Evolutionary conservation across 1,139 yeast genomes (phyloP), one percentile per base, ranked within the genome.

Genomic region (Protomyces macrosporus): DNA sequence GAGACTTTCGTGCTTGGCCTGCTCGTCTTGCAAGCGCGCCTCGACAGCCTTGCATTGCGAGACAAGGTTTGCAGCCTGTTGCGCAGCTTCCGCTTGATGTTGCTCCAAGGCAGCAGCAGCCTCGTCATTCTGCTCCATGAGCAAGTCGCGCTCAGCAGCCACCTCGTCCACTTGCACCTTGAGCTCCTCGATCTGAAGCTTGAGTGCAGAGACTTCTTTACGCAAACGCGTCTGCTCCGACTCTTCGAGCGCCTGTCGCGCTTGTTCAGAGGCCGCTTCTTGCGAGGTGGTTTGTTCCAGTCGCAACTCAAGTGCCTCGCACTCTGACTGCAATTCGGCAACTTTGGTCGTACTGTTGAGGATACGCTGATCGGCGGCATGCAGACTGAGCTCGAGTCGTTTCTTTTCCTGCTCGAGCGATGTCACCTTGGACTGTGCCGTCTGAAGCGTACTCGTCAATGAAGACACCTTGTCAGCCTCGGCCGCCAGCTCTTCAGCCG

Each of bases 91-190:
- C 23, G 9, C 33, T 57, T 48, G 52, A 30, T 37, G 32, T 10
- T 35, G 45, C 33, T 36, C 60, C 7, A 33, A 36, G 4, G 39
- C 12, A 35, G 36, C 50, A 7, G 55, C 30, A n/a, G 45, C 34
- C 32, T 57, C 60, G 32, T 57, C 63, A 34, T 33, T 45, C 45
- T 58, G 63, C 42, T 58, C 56, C 53, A 39, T 48, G 7, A 58
- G 30, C 34, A 58, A 45, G 45, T 52, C 63, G 10, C 56, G 40
- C 45, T 58, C 63, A 3, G 55, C 63, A 6, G 52, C 56, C 9
- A 58, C 53, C 23, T 63, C 63, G 36, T 63, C 63, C 9, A 63
- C 33, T 30, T 57, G 57, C n/a, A 50, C 52, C 35, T 52, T 51
- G 32, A 45, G 16, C 4, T 53, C 48, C 30, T 54, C 16, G 6